Evolutionary conservation across 371 early-diverging fungal genomes (phyloP), one percentile per base, ranked within the genome.

Genomic region (Dichotomocladium elegans): DNA sequence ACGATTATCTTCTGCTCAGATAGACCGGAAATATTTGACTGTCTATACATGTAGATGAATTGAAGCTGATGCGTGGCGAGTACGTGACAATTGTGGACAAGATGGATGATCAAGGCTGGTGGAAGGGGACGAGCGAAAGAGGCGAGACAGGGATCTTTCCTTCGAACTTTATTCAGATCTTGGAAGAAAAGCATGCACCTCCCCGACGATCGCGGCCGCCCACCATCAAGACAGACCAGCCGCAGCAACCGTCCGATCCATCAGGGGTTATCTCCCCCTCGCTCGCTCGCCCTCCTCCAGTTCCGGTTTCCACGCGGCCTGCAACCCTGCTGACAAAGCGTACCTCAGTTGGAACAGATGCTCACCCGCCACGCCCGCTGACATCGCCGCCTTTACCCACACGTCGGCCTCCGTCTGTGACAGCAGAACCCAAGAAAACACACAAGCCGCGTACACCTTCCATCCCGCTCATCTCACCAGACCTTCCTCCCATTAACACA

Each of bases 71-170:
- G 40, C 64, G 75, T 35, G 83, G 82, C 12, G 72, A 77, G 47
- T 70, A 75, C 26, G 56, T 85, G 8, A 66, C 66, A 10, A 68
- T 82, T 9, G 41, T 76, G 7, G 82, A 82, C 41, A 68, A 71
- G 48, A 51, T 66, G 30, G 80, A 68, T 2, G 76, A 81, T 47
- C 73, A 74, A 44, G 83, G 81, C 9, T 85, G 85, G 85, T 82
- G 81, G 82, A 63, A 60, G 41, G 85, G 85, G 17, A 67, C 59
- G 26, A 79, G 76, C 47, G 83, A 85, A 45, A 60, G 64, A 10
- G 81, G 80, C 12, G 50, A 63, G 5, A 55, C 55, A 14, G 85
- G 85, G 15, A 56, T 80, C 22, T 85, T 85, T 43, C 85, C 85
- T 12, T 67, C 80, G 28, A 79, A 79, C 45, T 85, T 78, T 70